Evolutionary conservation across 2,329 filamentous ascomycete species (phyloP), one percentile per base, ranked within the genome.

Genomic region (Passalora sequoiae): DNA sequence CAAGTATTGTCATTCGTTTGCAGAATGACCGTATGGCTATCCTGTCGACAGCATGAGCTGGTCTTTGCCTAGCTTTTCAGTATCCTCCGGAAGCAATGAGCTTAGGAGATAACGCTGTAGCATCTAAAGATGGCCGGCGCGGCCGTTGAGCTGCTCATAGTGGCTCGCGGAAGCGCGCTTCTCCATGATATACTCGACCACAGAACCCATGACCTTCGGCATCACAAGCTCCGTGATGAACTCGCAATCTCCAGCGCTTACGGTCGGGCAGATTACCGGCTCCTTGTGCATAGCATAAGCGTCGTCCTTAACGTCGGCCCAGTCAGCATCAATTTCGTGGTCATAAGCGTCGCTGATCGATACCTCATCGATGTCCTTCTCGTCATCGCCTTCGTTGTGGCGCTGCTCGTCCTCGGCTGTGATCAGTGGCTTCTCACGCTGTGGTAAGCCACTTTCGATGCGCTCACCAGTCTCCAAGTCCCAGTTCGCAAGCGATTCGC

Each of bases 241-340:
- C 10, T 53, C 42, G 28, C 38, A 47, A 10, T 48, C 9, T 2
- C 55, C 54, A 20, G 45, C 47, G 31, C 45, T 50, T 44, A 46
- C 46, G 8, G 50, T 55, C 7, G 43, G 31, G 38, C 41, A 47
- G 32, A 43, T 40, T 21, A 51, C 46, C 12, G 24, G 24, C 6
- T 27, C 24, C 24, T 27, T 27, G 24, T 27, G 24, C 24, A 27
- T n/a, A 6, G 8, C 21, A 9, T 43, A 20, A 6, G 29, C 28
- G 20, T 33, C 33, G 25, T 25, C 7, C 25, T 29, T 38, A 6
- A 17, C 39, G 6, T 38, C 36, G 4, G 5, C 4, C 8, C 9
- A 15, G 9, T 38, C 36, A 22, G 22, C 6, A 16, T 27, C 36
- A n/a, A 17, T 17, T 12, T 7, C 13, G 35, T 13, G 29, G 8